Evolutionary conservation across 2,329 filamentous ascomycete genomes (phyloP).

Genomic region (Cucurbitaria berberidis): DNA sequence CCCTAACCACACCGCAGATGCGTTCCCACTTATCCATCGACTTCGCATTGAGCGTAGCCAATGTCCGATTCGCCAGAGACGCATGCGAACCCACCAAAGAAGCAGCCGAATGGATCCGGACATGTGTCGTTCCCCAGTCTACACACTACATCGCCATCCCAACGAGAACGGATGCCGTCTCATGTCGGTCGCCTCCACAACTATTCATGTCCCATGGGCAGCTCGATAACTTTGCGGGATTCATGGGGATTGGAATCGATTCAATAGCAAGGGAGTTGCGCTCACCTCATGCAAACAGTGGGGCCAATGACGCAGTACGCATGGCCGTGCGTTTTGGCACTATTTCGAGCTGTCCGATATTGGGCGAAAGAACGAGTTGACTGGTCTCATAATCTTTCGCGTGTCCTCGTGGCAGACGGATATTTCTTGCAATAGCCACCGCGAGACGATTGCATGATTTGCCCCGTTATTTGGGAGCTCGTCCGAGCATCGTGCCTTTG

Average conservation of each 20-base stretch:
- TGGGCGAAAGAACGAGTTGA: constrained; percentile 18
- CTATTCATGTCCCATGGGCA: background rate
- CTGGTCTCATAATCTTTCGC: constrained; percentile 3
- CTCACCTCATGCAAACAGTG: constrained; percentile 7
- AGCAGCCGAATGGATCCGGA: background rate
- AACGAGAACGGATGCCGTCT: background rate
- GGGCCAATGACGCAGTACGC: constrained; percentile 15
- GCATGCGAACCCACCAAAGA: background rate
- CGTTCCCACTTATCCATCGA: background rate
- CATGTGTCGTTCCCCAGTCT: background rate
- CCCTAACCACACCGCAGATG: background rate
- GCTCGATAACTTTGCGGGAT: background rate
- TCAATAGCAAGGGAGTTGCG: background rate
- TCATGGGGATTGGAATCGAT: background rate
- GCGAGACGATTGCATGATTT: constrained; percentile 28
- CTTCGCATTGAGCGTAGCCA: constrained; percentile 6
- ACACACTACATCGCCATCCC: background rate
- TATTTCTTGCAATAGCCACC: constrained; percentile 13
- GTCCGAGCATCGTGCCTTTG: constrained; percentile 22
- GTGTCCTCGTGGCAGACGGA: background rate
- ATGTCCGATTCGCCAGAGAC: background rate
- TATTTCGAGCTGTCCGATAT: constrained; percentile 17
- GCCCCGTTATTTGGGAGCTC: constrained; percentile 26
- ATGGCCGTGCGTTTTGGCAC: constrained; percentile 19
- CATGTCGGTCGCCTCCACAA: background rate